A percentile compares a stretch with the other conserved stretches of the same genome.
These are phyloP conservation scores for Stygiomarasmius scandens DNA, from an alignment of 1,284 basidiomycete genomes.

Conservation along the genomic window DNA sequence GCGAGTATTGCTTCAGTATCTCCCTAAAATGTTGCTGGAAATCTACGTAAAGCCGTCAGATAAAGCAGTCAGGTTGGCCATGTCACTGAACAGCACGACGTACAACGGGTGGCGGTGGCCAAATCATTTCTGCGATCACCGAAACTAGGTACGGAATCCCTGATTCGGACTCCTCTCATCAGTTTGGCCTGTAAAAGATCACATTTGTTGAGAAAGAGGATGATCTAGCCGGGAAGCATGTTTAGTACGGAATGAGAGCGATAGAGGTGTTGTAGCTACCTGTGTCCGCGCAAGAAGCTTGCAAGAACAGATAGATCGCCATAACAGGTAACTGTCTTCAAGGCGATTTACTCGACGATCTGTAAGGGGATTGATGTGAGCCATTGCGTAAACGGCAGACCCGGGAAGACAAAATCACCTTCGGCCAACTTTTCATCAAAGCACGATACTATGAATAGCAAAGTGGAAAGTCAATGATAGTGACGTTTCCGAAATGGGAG, in stretches of 20 bases:
- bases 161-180: constrained; percentile 58
- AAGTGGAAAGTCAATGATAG: constrained; percentile 1
- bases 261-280: constrained; percentile 24
- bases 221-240: too few relatives aligned
- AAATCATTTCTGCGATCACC: constrained; percentile 63
- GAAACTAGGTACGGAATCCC: constrained; percentile 64
- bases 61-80: not conserved
- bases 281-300: constrained; percentile 63
- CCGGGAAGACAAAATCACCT: constrained; percentile 14
- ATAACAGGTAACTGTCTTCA: constrained; percentile 73
- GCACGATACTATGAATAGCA: constrained; percentile 53
- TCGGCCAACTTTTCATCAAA: constrained; percentile 75
- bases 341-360: constrained; percentile 69
- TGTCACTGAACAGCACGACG: constrained; percentile 22
- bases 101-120: constrained; percentile 61
- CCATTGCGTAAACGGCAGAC: not conserved
- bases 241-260: not conserved
- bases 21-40: constrained; percentile 21
- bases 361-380: constrained; percentile 1
- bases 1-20: constrained; percentile 45
- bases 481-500: constrained; percentile 9
- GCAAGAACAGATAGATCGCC: constrained; percentile 67
- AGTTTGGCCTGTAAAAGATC: constrained; percentile 72
- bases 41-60: constrained; percentile 13
- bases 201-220: constrained; percentile 60